A percentile compares a stretch with the other conserved stretches of the same genome.
Evolutionary conservation across 1,284 basidiomycete genomes (phyloP).

Genomic region (Gastroboletus turbinatus): DNA sequence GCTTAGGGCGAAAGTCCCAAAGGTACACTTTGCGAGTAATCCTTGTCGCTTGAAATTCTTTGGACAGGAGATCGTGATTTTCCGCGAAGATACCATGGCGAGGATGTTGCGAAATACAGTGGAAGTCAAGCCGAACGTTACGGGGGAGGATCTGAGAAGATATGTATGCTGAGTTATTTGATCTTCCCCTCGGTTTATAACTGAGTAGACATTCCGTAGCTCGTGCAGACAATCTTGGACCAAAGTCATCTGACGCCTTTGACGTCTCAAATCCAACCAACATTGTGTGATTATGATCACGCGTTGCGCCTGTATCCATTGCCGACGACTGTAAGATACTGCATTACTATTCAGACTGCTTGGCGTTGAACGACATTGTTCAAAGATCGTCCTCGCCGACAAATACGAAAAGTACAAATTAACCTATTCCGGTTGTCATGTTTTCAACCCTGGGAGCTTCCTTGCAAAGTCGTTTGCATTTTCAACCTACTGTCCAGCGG

Average conservation of each 20-base stretch:
- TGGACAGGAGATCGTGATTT: constrained; percentile 94
- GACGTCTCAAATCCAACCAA: constrained; percentile 81
- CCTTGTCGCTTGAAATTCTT: constrained; percentile 96
- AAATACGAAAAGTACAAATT: constrained; percentile 95
- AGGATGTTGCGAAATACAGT: constrained; percentile 92
- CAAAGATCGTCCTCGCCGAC: constrained; percentile 91
- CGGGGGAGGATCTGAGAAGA: constrained; percentile 79
- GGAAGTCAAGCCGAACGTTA: constrained; percentile 75
- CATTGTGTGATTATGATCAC: constrained; percentile 91
- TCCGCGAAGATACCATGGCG: constrained; percentile 91
- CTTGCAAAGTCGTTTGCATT: constrained; percentile 78
- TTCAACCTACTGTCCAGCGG: constrained; percentile 85
- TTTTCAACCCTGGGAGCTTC: constrained; percentile 96
- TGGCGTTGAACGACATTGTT: constrained; percentile 8
- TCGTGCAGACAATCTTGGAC: constrained; percentile 91
- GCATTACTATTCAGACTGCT: neutral
- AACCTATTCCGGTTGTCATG: constrained; percentile 98
- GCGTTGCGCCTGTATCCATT: constrained; percentile 91
- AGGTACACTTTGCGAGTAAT: constrained; percentile 83
- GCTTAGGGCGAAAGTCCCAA: constrained; percentile 71
- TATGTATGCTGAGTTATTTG: constrained; percentile 58
- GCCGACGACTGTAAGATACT: constrained; percentile 73
- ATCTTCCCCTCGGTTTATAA: neutral
- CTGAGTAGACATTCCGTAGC: constrained; percentile 44
- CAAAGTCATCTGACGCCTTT: constrained; percentile 91